Conservation (phyloP, 2,329 filamentous ascomycete genomes). For the Paecilomyces sp. region DNA sequence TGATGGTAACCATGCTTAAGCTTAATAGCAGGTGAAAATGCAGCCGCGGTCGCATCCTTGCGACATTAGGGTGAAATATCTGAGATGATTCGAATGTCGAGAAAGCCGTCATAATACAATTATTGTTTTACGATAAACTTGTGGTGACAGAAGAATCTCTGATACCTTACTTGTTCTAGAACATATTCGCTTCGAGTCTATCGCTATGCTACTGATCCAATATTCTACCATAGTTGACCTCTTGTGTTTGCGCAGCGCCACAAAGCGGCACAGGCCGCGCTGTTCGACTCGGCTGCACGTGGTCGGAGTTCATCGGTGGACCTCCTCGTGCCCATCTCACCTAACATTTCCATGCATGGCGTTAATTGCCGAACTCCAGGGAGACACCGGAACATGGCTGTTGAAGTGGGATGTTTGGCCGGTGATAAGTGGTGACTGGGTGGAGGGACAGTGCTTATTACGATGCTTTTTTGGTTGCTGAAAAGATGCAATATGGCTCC, state of each 20-base stretch:
- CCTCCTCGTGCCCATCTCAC: not conserved
- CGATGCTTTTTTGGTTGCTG: not conserved
- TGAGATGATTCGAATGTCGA: too few species aligned
- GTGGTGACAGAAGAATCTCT: too few species aligned
- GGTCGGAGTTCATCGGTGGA: not conserved
- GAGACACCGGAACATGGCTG: not conserved
- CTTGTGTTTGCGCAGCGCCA: not conserved
- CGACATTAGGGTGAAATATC: too few species aligned
- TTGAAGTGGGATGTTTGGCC: not conserved
- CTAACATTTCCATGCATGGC: not conserved
- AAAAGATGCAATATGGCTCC: not conserved
- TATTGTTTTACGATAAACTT: too few species aligned
- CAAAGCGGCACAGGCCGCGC: not conserved
- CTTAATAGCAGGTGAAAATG: too few species aligned
- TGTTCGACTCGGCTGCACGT: not conserved
- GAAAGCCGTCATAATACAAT: too few species aligned
- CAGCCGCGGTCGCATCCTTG: too few species aligned
- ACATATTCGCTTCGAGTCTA: not conserved
- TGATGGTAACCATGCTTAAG: not conserved
- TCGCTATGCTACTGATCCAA: not conserved
- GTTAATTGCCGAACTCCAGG: not conserved
- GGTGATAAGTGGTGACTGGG: not conserved
- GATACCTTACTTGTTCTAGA: not conserved
- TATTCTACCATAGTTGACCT: not conserved
- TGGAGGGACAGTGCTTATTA: not conserved